Base-by-base conservation (phyloP, 208 protist genomes). In the Acanthamoeba culbertsoni region DNA sequence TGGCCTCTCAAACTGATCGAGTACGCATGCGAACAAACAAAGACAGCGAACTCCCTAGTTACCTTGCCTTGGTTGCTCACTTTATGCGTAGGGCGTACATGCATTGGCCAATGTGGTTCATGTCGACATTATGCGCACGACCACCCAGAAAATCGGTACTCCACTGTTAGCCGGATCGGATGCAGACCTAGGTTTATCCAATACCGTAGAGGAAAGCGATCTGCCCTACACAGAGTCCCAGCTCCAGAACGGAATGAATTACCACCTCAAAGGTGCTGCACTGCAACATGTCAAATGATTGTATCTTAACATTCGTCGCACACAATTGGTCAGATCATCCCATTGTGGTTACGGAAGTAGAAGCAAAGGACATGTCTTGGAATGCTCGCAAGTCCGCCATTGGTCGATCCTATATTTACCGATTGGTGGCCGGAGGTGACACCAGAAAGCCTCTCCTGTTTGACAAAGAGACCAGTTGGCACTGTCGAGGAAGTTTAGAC, bases 391-490 rank as follows among this genome's bases (percentile, higher is more conserved):
- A 4, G 0, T 65, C 45, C 33, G 79, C 79, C 4, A 5, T 42
- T 23, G 46, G 79, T n/a, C 16, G 79, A 14, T 35, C 45, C 8
- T 89, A 89, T 16, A 18, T 89, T 48, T 89, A 89, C 43, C 45
- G 79, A 10, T 16, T 89, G 20, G 28, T 65, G 33, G 28, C 53
- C 28, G 23, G 53, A 18, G 35, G 16, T 5, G 53, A 89, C 51
- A 65, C 45, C 4, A 42, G 53, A 4, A n/a, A 20, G 20, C n/a
- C 46, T 8, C 31, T 89, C 33, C 10, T 89, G 28, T 89, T 89
- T 55, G 79, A 89, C 7, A 57, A 28, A 57, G 79, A 89, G 26
- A 89, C 79, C 28, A 89, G 79, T 42, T 89, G 79, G 79, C 53
- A 65, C 51, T 46, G 28, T 23, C 51, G 53, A 40, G 51, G 53